These are phyloP conservation scores for Schizothecium vesticola DNA, from an alignment of 495 filamentous ascomycete genomes.

Conservation along the genomic window DNA sequence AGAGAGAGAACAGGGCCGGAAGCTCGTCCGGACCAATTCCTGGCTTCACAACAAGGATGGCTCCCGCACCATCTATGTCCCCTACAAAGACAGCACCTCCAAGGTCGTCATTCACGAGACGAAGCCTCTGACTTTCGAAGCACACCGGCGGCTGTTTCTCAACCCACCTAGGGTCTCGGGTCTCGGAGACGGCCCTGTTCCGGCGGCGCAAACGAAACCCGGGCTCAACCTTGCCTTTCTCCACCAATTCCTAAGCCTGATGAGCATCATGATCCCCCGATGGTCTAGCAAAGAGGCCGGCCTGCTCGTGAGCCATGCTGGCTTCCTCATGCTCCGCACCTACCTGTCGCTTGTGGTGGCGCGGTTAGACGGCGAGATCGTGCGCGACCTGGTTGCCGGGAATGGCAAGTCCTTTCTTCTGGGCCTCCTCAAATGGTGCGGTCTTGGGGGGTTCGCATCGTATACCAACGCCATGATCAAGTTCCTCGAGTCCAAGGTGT, in stretches of 20 bases:
- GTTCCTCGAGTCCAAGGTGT: constrained; percentile 95
- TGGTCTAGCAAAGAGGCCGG: constrained; percentile 95
- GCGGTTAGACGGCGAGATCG: constrained; percentile 90
- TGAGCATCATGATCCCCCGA: constrained; percentile 95
- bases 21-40: constrained; percentile 83
- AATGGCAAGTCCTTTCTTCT: constrained; percentile 83
- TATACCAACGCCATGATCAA: constrained; percentile 98
- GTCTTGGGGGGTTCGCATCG: constrained; percentile 64
- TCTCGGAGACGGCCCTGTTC: constrained; percentile 70
- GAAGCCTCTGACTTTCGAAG: constrained; percentile 90
- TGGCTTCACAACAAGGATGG: constrained; percentile 91
- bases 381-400: constrained; percentile 89
- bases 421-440: constrained; percentile 77
- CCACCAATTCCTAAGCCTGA: constrained; percentile 89
- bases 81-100: constrained; percentile 78
- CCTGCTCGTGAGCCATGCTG: constrained; percentile 76
- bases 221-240: constrained; percentile 97
- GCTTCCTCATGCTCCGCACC: constrained; percentile 84
- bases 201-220: constrained; percentile 83
- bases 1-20: constrained; percentile 73
- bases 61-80: constrained; percentile 87
- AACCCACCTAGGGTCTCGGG: constrained; percentile 78
- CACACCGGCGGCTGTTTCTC: constrained; percentile 87
- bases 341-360: constrained; percentile 93
- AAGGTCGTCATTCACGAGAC: constrained; percentile 93